Evolutionary conservation across 345 rosid species (phyloP).

Genomic region (Populus deltoides): DNA sequence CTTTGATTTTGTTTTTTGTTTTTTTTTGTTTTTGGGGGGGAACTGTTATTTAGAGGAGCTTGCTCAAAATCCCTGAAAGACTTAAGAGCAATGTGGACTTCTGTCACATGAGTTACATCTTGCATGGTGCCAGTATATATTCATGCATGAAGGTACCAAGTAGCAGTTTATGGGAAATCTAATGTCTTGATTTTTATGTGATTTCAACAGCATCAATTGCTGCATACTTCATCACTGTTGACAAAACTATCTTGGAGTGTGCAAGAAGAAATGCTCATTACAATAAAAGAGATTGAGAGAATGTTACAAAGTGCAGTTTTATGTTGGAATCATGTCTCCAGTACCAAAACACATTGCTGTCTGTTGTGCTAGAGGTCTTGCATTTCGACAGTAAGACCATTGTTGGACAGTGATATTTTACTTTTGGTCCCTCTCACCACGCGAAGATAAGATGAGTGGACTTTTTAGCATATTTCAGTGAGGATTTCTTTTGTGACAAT

Average conservation of each 20-base stretch:
- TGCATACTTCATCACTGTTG: slow-evolving; percentile 60
- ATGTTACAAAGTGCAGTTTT: background rate
- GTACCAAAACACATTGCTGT: background rate
- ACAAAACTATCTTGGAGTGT: slow-evolving; percentile 53
- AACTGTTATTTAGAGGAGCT: no score
- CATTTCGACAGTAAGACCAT: background rate
- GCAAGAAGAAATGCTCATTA: slow-evolving; percentile 50
- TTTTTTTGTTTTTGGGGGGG: background rate
- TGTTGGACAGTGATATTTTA: background rate
- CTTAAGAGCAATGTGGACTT: no score
- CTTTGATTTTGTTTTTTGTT: no score
- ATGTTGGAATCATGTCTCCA: background rate
- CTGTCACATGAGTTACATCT: no score
- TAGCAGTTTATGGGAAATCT: background rate
- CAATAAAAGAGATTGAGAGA: slow-evolving; percentile 19
- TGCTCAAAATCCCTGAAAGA: no score
- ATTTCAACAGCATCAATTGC: slow-evolving; percentile 49
- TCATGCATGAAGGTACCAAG: background rate
- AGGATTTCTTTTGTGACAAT: background rate
- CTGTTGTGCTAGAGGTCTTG: background rate
- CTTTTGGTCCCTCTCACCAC: background rate
- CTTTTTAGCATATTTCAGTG: background rate
- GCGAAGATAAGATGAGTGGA: background rate
- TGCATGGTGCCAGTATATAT: no score
- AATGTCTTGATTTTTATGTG: background rate